Base-by-base conservation (phyloP, 1,284 basidiomycete species). In the Kalmanozyma brasiliensis region DNA sequence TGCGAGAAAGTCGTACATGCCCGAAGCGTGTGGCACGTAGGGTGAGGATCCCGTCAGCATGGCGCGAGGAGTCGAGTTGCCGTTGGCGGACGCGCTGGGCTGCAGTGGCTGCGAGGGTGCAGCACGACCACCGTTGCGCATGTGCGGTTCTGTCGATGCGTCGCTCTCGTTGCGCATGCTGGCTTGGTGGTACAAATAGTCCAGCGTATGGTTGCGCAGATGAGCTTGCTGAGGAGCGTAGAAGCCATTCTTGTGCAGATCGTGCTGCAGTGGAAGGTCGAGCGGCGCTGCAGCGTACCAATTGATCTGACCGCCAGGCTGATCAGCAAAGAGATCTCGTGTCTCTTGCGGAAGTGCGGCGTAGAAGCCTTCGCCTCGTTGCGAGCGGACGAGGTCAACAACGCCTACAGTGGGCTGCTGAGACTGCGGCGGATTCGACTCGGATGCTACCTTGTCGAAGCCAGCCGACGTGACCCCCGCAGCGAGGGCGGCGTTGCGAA, bases 261-360 rank as follows among this genome's bases (percentile, higher is more conserved):
- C 56, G 30, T 73, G 55, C 48, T 75, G 70, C 36, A 60, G 46
- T 17, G 69, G 69, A 14, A 75, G 65, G 20, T 68, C 55, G 16
- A 79, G 32, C 3, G 77, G 77, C 2, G 73, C 56, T 2, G 74
- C 76, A 9, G 76, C 68, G 38, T 75, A 75, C 77, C 77, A 79
- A 19, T 64, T 56, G 22, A 76, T 65, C 20, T 62, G 52, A 11
- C 73, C 77, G 1, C 65, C 66, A 0, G 64, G 56, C 30, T 76
- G 73, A 34, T 64, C 70, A 4, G 55, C 63, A 47, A 78, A 78
- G 23, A 75, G 49, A 4, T 67, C 44, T n/a, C 61, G 47, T 9
- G 75, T 76, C 33, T 68, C 62, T 17, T 47, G 33, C 4, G 76
- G 73, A 8, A 78, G 58, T 13, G 52, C 52, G n/a, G 48, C 47